These are phyloP conservation scores for Neltuma alba DNA, from an alignment of 306 rosid genomes.

Conservation along the genomic window DNA sequence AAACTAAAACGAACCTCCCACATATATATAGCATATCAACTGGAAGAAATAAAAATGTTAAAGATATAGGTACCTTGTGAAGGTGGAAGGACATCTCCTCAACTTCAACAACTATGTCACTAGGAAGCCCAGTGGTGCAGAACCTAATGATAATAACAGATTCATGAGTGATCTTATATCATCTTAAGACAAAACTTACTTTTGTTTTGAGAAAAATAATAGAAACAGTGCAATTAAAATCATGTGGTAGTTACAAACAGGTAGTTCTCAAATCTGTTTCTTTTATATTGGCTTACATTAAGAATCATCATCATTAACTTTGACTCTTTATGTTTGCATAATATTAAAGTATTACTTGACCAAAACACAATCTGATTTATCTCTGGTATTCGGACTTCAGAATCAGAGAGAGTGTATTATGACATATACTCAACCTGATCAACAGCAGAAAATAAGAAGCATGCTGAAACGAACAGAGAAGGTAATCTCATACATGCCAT, in stretches of 20 bases:
- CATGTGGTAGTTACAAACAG: background rate
- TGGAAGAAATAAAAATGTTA: slow-evolving; percentile 27
- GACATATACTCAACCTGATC: background rate
- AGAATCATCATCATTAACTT: background rate
- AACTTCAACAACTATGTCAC: slow-evolving; percentile 91
- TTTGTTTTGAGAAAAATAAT: background rate
- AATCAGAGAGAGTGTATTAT: background rate
- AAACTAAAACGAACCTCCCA: background rate
- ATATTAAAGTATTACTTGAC: slow-evolving; percentile 13
- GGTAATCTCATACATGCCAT: slow-evolving; percentile 18
- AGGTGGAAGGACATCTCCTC: slow-evolving; percentile 98
- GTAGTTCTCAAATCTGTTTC: slow-evolving; percentile 3
- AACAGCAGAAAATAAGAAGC: slow-evolving; percentile 14
- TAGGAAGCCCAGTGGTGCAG: slow-evolving; percentile 96
- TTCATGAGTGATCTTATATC: background rate
- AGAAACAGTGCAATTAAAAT: background rate
- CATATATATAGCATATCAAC: slow-evolving; percentile 21
- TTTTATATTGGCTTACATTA: background rate
- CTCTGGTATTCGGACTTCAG: background rate
- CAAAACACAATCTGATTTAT: background rate
- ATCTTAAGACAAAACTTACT: background rate
- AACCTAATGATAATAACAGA: slow-evolving; percentile 61
- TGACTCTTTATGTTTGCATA: background rate
- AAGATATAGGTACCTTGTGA: slow-evolving; percentile 70
- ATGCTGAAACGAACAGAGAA: slow-evolving; percentile 3